Evolutionary conservation across 1,284 basidiomycete species (phyloP).

Genomic region (Ceratobasidium sp.): DNA sequence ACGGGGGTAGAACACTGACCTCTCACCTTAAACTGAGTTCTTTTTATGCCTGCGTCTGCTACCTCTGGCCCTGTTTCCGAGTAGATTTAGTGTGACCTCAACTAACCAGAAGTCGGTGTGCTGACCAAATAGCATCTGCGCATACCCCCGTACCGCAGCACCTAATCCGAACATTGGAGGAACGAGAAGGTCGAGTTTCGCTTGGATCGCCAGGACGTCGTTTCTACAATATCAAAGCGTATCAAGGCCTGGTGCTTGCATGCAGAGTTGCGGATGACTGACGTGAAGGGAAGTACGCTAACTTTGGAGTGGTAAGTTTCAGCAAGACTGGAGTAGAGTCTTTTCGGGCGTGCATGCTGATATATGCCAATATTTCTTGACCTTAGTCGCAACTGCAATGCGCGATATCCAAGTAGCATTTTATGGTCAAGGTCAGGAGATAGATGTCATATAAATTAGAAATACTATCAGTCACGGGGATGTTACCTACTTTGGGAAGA

Average conservation of each 20-base stretch:
- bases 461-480: no score
- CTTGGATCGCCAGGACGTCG: constrained; percentile 11
- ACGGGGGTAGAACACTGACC: no score
- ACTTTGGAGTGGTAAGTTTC: constrained; percentile 38
- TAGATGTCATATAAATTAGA: not conserved
- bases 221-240: constrained; percentile 6
- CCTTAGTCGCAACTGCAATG: not conserved
- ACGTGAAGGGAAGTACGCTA: constrained; percentile 42
- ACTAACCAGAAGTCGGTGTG: no score
- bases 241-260: not conserved
- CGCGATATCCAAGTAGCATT: constrained; percentile 15
- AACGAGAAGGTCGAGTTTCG: constrained; percentile 30
- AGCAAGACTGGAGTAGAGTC: constrained; percentile 4
- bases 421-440: not conserved
- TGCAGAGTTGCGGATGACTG: not conserved
- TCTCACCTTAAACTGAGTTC: constrained; percentile 53
- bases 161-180: constrained; percentile 30
- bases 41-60: constrained; percentile 52
- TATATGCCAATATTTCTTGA: not conserved
- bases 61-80: constrained; percentile 57
- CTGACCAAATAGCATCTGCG: constrained; percentile 35
- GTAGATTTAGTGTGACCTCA: constrained; percentile 53
- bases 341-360: not conserved
- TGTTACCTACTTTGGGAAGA: no score
- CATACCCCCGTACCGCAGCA: constrained; percentile 19